Conservation (phyloP, 2,329 filamentous ascomycete species). For the Arthroderma sp. region DNA sequence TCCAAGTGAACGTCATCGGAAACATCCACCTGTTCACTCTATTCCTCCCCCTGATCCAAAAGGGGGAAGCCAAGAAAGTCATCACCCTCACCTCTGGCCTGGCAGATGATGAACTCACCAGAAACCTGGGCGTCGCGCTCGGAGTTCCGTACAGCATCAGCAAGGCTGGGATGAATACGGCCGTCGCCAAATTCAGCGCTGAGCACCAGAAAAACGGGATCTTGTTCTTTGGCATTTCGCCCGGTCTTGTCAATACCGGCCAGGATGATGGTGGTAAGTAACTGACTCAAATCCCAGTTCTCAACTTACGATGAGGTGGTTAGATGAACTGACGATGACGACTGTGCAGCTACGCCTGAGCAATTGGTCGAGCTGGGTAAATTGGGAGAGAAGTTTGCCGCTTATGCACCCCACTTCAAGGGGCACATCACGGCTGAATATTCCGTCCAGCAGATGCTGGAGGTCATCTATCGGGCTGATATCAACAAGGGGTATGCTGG, state of each 20-base stretch:
- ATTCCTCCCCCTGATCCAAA: slow-evolving; percentile 41
- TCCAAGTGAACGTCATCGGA: slow-evolving; percentile 40
- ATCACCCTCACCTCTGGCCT: slow-evolving; percentile 37
- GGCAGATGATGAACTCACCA: slow-evolving; percentile 35
- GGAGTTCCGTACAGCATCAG: slow-evolving; percentile 33
- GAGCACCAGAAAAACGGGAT: slow-evolving; percentile 39
- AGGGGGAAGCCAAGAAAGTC: slow-evolving; percentile 42
- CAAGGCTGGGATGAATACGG: slow-evolving; percentile 42
- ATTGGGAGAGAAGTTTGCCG: slow-evolving; percentile 19
- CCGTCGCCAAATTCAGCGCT: slow-evolving; percentile 41
- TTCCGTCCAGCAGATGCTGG: slow-evolving; percentile 21
- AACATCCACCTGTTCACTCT: slow-evolving; percentile 41
- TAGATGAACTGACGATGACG: background rate
- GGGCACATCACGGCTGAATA: slow-evolving; percentile 24
- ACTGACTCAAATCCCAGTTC: background rate
- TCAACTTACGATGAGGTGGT: background rate
- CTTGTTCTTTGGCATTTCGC: slow-evolving; percentile 39
- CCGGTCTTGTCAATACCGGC: slow-evolving; percentile 38
- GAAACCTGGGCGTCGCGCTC: slow-evolving; percentile 23
- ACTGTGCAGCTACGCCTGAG: slow-evolving; percentile 12
- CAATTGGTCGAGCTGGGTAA: slow-evolving; percentile 13
- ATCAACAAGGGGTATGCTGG: slow-evolving; percentile 38
- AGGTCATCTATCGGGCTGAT: slow-evolving; percentile 25
- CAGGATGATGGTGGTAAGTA: slow-evolving; percentile 14
- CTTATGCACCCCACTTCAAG: slow-evolving; percentile 31